phyloP scores from a whole-genome alignment of 768 basidiomycete species.

The Mycena albidolilacea region DNA sequence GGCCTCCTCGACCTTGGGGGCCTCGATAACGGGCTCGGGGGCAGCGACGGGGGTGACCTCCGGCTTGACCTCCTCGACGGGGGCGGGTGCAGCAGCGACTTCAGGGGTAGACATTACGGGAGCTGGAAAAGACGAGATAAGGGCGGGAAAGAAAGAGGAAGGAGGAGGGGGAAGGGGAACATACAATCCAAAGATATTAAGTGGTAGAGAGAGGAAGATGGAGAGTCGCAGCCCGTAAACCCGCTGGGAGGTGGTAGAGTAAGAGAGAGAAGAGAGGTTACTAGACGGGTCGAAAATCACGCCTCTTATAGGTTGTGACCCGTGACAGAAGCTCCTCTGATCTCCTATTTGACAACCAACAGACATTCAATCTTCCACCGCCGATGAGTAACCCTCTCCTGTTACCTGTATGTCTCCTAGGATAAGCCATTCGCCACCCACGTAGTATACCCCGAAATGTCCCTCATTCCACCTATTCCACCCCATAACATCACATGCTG shows the following conservation, averaged over 20 bases:
- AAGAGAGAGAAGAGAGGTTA: conserved; percentile 64
- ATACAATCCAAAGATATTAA: conserved; percentile 55
- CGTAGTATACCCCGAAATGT: no score
- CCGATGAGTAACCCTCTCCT: no score
- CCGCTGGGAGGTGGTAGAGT: conserved; percentile 66
- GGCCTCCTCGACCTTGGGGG: conserved; percentile 58
- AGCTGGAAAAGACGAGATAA: conserved; percentile 55
- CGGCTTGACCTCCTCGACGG: conserved; percentile 70
- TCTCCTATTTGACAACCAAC: no score
- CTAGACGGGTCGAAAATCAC: no score
- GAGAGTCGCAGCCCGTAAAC: conserved; percentile 66
- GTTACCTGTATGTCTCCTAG: no score
- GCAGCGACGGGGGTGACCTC: conserved; percentile 57
- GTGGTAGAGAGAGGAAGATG: conserved; percentile 69
- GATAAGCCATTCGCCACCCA: no score
- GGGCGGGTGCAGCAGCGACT: conserved; percentile 58
- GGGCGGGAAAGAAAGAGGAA: conserved; percentile 30
- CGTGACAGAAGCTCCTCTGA: background rate
- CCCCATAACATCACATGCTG: background rate
- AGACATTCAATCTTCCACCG: no score
- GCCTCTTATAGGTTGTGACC: background rate
- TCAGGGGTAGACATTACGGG: conserved; percentile 90
- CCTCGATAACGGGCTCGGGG: conserved; percentile 55
- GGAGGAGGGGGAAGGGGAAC: conserved; percentile 61
- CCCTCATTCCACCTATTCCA: no score